These are phyloP conservation scores for Heterobasidion annosum DNA, from an alignment of 1,284 basidiomycete species.

Conservation along the genomic window DNA sequence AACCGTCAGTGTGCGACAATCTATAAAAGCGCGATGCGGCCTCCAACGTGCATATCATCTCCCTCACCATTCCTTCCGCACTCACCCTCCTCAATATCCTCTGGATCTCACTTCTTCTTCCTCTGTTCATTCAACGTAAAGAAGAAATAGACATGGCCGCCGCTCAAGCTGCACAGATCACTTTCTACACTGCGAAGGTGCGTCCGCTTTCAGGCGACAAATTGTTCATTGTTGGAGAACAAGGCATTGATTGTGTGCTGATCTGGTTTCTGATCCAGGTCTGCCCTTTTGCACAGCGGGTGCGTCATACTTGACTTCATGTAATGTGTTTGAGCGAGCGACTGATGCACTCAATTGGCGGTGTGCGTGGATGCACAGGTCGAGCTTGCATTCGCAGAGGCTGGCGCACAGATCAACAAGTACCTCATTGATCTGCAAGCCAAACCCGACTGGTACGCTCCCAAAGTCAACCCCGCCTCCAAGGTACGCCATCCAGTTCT, in stretches of 20 bases:
- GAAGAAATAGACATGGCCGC: neutral
- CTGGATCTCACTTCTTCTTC: neutral
- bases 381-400: slow-evolving; percentile 50
- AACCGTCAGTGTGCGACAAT: too few species aligned
- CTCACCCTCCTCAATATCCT: neutral
- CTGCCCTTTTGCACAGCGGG: slow-evolving; percentile 9
- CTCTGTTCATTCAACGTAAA: neutral
- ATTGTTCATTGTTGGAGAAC: too few species aligned
- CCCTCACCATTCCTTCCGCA: too few species aligned
- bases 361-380: slow-evolving; percentile 21
- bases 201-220: too few species aligned
- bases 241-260: too few species aligned
- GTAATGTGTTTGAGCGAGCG: neutral
- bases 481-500: slow-evolving; percentile 33
- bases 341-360: neutral
- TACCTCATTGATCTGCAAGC: slow-evolving; percentile 49
- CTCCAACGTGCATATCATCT: too few species aligned
- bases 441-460: slow-evolving; percentile 59
- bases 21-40: too few species aligned
- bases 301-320: neutral
- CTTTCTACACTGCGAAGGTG: neutral
- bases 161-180: neutral
- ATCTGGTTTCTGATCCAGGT: neutral
- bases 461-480: slow-evolving; percentile 51
- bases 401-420: slow-evolving; percentile 34